Percentiles rank a stretch among this genome's conserved stretches.
These are phyloP conservation scores for Candida schatavii DNA, from an alignment of 805 yeast species.

Conservation along the genomic window DNA sequence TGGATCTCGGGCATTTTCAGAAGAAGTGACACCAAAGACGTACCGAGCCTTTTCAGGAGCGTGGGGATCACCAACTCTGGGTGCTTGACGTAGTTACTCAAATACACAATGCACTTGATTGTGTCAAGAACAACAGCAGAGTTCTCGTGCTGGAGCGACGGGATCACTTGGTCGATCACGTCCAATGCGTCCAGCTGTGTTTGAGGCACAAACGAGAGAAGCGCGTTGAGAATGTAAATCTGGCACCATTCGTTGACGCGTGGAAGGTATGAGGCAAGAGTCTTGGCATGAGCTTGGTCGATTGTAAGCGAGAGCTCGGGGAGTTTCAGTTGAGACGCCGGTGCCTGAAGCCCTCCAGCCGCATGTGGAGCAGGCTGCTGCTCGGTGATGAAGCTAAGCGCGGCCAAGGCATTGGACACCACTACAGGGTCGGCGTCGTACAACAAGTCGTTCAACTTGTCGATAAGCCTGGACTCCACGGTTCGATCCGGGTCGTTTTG, in stretches of 20 bases:
- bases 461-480: constrained; percentile 41
- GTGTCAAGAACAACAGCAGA: constrained; percentile 79
- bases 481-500: constrained; percentile 51
- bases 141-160: constrained; percentile 77
- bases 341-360: too few relatives aligned
- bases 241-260: constrained; percentile 70
- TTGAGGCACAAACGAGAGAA: constrained; percentile 71
- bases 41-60: constrained; percentile 58
- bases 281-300: constrained; percentile 43
- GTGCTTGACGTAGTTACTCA: constrained; percentile 64
- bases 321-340: too few relatives aligned
- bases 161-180: constrained; percentile 61
- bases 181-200: constrained; percentile 60
- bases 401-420: constrained; percentile 69
- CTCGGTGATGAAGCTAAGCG: constrained; percentile 64
- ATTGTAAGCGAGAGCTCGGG: constrained; percentile 50
- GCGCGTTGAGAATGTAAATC: constrained; percentile 58
- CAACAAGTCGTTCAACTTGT: constrained; percentile 48
- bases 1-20: constrained; percentile 81
- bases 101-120: constrained; percentile 66
- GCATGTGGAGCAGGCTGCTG: constrained; percentile 28
- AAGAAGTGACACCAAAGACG: constrained; percentile 64
- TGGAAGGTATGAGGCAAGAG: constrained; percentile 32
- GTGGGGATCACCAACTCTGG: constrained; percentile 55
- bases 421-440: constrained; percentile 59